Evolutionary conservation across 768 basidiomycete species (phyloP).

Genomic region (Pleurotus pulmonarius): DNA sequence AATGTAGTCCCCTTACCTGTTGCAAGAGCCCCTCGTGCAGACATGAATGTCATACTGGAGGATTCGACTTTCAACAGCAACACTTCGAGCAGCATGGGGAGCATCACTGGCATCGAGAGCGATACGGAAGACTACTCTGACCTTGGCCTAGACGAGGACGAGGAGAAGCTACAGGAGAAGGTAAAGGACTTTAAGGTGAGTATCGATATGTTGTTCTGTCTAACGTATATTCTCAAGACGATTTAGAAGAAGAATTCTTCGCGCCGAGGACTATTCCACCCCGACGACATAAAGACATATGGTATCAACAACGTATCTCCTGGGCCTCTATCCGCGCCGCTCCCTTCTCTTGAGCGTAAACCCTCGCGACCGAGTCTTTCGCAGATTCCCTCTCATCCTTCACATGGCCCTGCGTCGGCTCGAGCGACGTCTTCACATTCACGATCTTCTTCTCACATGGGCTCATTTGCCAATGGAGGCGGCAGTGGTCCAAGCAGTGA

Average conservation of each 20-base stretch:
- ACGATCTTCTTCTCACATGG: slow-evolving; percentile 55
- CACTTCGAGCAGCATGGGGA: background rate
- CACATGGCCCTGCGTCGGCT: slow-evolving; percentile 14
- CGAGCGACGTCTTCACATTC: slow-evolving; percentile 34
- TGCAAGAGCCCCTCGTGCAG: slow-evolving; percentile 57
- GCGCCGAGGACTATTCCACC: slow-evolving; percentile 80
- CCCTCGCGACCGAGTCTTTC: slow-evolving; percentile 51
- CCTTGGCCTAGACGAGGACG: slow-evolving; percentile 75
- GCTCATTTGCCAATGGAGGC: slow-evolving; percentile 33
- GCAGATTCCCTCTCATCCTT: slow-evolving; percentile 27
- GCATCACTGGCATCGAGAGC: background rate
- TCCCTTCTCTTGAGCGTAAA: slow-evolving; percentile 52
- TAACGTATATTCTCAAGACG: background rate
- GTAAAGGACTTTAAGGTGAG: slow-evolving; percentile 80
- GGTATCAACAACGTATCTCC: slow-evolving; percentile 51
- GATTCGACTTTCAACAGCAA: background rate
- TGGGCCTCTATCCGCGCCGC: slow-evolving; percentile 65
- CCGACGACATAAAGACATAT: slow-evolving; percentile 82
- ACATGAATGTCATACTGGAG: slow-evolving; percentile 51
- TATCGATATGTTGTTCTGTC: background rate
- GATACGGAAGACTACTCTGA: slow-evolving; percentile 89
- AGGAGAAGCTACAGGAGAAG: slow-evolving; percentile 63
- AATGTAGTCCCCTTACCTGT: slow-evolving; percentile 41
- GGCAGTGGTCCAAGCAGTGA: slow-evolving; percentile 20
- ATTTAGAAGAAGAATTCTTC: slow-evolving; percentile 64